Conservation (phyloP, 2,329 filamentous ascomycete genomes). For the Rhexocercosporidium sp. region DNA sequence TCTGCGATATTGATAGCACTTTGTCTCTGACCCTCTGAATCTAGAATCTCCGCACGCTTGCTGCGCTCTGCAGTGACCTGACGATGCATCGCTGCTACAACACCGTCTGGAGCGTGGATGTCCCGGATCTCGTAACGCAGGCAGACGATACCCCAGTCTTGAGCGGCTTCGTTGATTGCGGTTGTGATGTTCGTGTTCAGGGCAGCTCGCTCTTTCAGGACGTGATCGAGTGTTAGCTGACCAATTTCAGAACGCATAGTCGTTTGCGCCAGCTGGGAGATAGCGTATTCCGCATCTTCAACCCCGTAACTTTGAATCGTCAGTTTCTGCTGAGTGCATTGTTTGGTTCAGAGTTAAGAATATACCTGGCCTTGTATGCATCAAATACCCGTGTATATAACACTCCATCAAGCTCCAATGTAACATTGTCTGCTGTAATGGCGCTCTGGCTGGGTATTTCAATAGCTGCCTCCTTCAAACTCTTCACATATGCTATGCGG, state of each 20-base stretch:
- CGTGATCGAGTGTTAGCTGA: slow-evolving; percentile 93
- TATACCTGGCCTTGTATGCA: slow-evolving; percentile 93
- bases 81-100: slow-evolving; percentile 97
- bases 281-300: slow-evolving; percentile 98
- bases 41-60: slow-evolving; percentile 96
- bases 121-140: slow-evolving; percentile 97
- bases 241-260: slow-evolving; percentile 99
- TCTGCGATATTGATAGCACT: slow-evolving; percentile 99
- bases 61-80: slow-evolving; percentile 97
- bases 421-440: slow-evolving; percentile 98
- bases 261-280: slow-evolving; percentile 95
- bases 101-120: slow-evolving; percentile 91
- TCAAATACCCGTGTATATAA: slow-evolving; percentile 96
- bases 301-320: slow-evolving; percentile 78
- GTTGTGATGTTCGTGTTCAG: slow-evolving; percentile 99
- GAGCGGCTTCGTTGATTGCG: slow-evolving; percentile 96
- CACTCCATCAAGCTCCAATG: slow-evolving; percentile 92
- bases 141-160: slow-evolving; percentile 96
- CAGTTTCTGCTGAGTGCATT: not conserved
- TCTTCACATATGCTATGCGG: slow-evolving; percentile 97
- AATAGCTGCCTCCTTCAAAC: slow-evolving; percentile 91
- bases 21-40: slow-evolving; percentile 95
- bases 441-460: slow-evolving; percentile 98
- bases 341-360: slow-evolving; percentile 7
- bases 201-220: slow-evolving; percentile 93